phyloP scores from a whole-genome alignment of 2,329 filamentous ascomycete genomes.

The Verticillium nonalfalfae region DNA sequence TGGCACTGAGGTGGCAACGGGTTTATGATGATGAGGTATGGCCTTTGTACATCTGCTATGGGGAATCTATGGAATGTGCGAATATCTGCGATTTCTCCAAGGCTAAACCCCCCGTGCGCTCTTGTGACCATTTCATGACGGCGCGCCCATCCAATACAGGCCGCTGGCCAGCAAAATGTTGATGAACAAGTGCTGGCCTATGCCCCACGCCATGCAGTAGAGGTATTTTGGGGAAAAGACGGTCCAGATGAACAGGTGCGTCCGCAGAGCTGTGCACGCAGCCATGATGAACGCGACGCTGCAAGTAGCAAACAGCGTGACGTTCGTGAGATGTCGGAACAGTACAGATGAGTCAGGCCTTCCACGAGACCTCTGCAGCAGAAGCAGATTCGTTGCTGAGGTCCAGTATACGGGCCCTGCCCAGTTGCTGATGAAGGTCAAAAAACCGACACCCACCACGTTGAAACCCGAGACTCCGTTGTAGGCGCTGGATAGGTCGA shows the following conservation, averaged over 20 bases:
- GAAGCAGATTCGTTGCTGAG: constrained; percentile 55
- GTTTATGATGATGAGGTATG: not conserved
- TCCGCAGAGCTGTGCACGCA: constrained; percentile 75
- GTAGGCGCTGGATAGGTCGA: constrained; percentile 91
- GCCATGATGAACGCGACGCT: constrained; percentile 73
- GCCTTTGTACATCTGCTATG: not conserved
- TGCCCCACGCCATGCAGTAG: constrained; percentile 82
- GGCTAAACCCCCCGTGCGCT: not conserved
- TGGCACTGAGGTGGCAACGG: not conserved
- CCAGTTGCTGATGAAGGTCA: constrained; percentile 91
- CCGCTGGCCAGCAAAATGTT: constrained; percentile 59
- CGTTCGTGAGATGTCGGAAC: constrained; percentile 48
- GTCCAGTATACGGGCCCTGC: constrained; percentile 85
- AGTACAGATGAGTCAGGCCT: constrained; percentile 20
- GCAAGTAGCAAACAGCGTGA: constrained; percentile 65
- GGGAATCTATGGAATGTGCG: not conserved
- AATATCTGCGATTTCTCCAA: not conserved
- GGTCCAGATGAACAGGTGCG: constrained; percentile 96
- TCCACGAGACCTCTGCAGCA: constrained; percentile 29
- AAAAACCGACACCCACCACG: constrained; percentile 68
- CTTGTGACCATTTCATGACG: not conserved
- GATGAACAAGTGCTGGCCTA: constrained; percentile 72
- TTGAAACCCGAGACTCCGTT: constrained; percentile 84
- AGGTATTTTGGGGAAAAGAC: constrained; percentile 97
- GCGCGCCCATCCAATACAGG: constrained; percentile 31